Conservation (phyloP, 1,284 basidiomycete genomes). For the Trametes sp. region DNA sequence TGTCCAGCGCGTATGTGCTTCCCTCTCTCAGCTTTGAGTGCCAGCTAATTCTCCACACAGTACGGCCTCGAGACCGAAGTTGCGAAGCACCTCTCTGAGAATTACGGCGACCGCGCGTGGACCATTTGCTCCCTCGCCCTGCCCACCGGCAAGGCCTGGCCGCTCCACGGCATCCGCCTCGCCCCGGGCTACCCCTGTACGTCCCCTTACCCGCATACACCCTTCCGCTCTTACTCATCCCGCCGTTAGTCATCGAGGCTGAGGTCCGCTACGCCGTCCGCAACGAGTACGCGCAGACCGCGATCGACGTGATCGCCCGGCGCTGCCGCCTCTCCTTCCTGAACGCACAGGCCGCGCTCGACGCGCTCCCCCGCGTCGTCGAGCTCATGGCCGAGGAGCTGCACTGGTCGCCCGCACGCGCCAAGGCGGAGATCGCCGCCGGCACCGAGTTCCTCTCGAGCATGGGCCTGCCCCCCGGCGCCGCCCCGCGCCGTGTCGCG, state of each 20-base stretch:
- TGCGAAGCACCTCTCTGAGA: constrained; percentile 92
- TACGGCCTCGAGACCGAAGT: constrained; percentile 93
- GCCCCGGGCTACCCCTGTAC: constrained; percentile 81
- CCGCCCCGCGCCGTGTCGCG: constrained; percentile 38
- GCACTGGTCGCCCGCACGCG: constrained; percentile 72
- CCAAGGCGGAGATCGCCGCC: constrained; percentile 65
- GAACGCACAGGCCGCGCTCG: constrained; percentile 88
- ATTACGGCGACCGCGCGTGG: constrained; percentile 97
- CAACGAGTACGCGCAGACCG: constrained; percentile 92
- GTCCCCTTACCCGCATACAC: constrained; percentile 32
- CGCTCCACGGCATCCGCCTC: constrained; percentile 85
- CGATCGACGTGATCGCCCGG: constrained; percentile 92
- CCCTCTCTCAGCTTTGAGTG: neutral
- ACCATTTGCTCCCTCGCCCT: constrained; percentile 86
- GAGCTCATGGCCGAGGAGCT: constrained; percentile 93
- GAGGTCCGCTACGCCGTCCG: constrained; percentile 92
- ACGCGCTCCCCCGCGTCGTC: constrained; percentile 86
- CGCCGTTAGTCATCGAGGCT: constrained; percentile 89
- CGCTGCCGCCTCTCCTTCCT: constrained; percentile 93
- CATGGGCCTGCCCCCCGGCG: constrained; percentile 74
- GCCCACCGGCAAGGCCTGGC: constrained; percentile 84
- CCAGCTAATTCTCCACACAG: constrained; percentile 45
- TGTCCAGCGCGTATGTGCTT: constrained; percentile 77
- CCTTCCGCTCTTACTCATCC: constrained; percentile 1
- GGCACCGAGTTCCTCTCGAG: constrained; percentile 73